phyloP scores from a whole-genome alignment of 768 basidiomycete genomes.

The Panellus pusillus region DNA sequence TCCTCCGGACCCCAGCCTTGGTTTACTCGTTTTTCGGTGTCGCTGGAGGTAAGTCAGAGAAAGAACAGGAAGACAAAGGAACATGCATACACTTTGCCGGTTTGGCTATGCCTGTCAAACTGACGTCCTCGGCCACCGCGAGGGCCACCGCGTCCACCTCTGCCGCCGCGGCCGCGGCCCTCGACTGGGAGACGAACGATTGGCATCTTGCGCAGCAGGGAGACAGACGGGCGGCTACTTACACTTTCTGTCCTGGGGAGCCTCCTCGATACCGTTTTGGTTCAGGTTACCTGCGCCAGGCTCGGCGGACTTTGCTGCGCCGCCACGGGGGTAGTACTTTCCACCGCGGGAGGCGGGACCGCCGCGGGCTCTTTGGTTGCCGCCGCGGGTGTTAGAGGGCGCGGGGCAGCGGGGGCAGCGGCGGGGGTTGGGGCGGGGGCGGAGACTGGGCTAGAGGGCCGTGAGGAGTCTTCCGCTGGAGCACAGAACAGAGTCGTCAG shows the following conservation, averaged over 20 bases:
- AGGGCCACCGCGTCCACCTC: conserved; percentile 46
- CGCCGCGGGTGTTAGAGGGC: conserved; percentile 36
- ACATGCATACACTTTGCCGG: conserved; percentile 71
- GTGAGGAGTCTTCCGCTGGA: conserved; percentile 49
- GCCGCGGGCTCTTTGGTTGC: conserved; percentile 45
- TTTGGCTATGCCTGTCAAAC: conserved; percentile 85
- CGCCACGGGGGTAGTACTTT: conserved; percentile 69
- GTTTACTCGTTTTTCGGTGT: conserved; percentile 93
- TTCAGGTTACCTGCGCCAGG: conserved; percentile 28
- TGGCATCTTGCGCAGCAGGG: conserved; percentile 10
- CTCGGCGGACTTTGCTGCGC: conserved; percentile 33
- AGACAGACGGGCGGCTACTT: conserved; percentile 20
- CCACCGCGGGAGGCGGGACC: conserved; percentile 68
- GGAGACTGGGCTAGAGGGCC: conserved; percentile 41
- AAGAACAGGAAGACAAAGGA: conserved; percentile 5
- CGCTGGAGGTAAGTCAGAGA: conserved; percentile 46
- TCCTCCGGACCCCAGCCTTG: conserved; percentile 96
- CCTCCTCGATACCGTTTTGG: conserved; percentile 28
- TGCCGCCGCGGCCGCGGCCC: conserved; percentile 45
- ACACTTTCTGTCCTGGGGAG: conserved; percentile 34
- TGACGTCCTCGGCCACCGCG: conserved; percentile 67
- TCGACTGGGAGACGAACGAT: conserved; percentile 36
- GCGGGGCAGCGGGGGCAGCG: conserved; percentile 30
- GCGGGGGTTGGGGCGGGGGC: conserved; percentile 38
- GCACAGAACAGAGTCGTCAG: background rate